phyloP scores from a whole-genome alignment of 441 rosid genomes.

The Sinapis alba region DNA sequence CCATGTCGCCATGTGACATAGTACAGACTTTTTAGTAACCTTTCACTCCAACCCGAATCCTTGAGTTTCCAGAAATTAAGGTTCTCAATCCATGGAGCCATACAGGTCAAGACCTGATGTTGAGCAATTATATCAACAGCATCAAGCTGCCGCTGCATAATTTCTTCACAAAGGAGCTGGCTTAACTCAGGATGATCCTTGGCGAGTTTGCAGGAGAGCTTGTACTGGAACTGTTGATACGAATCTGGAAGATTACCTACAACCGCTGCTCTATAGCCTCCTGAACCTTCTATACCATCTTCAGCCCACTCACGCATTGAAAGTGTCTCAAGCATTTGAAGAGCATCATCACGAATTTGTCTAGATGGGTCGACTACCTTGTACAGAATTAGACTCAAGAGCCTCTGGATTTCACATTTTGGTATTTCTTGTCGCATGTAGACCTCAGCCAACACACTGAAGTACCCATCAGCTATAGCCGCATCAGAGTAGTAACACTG shows the following conservation, averaged over 20 bases:
- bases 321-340: constrained; percentile 99
- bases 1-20: constrained; percentile 99
- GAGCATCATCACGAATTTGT: constrained; percentile 99
- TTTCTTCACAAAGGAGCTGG: constrained; percentile 98
- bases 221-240: constrained; percentile 98
- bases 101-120: constrained; percentile 98
- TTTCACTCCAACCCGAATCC: constrained; percentile 99
- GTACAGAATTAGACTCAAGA: constrained; percentile 94
- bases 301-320: constrained; percentile 99
- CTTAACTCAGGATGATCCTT: constrained; percentile 98
- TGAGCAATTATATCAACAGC: constrained; percentile 99
- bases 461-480: constrained; percentile 97
- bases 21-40: constrained; percentile 94
- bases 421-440: constrained; percentile 99
- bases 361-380: constrained; percentile 99
- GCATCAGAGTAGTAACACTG: constrained; percentile 99
- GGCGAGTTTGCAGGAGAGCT: constrained; percentile 96
- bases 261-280: constrained; percentile 98
- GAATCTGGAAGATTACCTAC: constrained; percentile 99
- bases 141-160: constrained; percentile 98
- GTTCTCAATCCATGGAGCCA: constrained; percentile 99
- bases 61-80: constrained; percentile 98
- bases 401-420: constrained; percentile 97
- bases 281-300: constrained; percentile 85
- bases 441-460: constrained; percentile 98